Percentiles rank a stretch among this genome's conserved stretches.
These are phyloP conservation scores for Tolypocladium sp. DNA, from an alignment of 2,329 filamentous ascomycete species.

Conservation along the genomic window DNA sequence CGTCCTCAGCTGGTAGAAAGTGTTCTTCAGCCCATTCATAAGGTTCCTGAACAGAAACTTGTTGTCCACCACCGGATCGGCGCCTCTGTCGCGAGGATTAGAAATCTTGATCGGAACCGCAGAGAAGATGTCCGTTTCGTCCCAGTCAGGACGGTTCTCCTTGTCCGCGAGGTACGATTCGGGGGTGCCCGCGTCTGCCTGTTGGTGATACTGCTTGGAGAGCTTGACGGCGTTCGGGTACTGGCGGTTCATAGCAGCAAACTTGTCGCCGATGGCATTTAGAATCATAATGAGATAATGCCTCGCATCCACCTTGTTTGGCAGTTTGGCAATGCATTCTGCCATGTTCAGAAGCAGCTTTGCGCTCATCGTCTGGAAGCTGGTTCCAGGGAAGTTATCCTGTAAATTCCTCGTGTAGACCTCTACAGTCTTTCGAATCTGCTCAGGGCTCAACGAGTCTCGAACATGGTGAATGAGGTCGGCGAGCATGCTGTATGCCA, in stretches of 20 bases:
- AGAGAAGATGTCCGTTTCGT: conserved; percentile 94
- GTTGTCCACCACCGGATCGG: conserved; percentile 90
- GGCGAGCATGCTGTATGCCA: conserved; percentile 97
- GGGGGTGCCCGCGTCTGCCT: conserved; percentile 49
- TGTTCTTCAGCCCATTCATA: conserved; percentile 90
- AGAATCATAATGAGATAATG: conserved; percentile 96
- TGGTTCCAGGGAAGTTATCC: conserved; percentile 92
- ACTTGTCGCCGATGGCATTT: conserved; percentile 96
- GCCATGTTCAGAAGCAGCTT: conserved; percentile 97
- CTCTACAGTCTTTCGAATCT: conserved; percentile 91
- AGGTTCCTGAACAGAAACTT: conserved; percentile 97
- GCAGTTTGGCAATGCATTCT: conserved; percentile 90
- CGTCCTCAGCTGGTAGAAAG: conserved; percentile 87
- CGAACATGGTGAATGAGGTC: conserved; percentile 96
- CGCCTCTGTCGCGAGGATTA: conserved; percentile 78
- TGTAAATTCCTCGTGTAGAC: conserved; percentile 96
- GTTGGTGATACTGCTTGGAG: conserved; percentile 65
- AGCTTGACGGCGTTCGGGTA: conserved; percentile 93
- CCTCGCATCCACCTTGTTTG: conserved; percentile 86
- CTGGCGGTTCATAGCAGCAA: conserved; percentile 94
- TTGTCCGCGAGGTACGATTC: conserved; percentile 83
- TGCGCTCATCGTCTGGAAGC: conserved; percentile 99
- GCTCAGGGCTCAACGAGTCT: conserved; percentile 76
- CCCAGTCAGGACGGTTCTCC: conserved; percentile 80
- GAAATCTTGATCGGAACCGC: conserved; percentile 95